These are phyloP conservation scores for Rutstroemia sp. DNA, from an alignment of 2,329 filamentous ascomycete genomes.

Conservation along the genomic window DNA sequence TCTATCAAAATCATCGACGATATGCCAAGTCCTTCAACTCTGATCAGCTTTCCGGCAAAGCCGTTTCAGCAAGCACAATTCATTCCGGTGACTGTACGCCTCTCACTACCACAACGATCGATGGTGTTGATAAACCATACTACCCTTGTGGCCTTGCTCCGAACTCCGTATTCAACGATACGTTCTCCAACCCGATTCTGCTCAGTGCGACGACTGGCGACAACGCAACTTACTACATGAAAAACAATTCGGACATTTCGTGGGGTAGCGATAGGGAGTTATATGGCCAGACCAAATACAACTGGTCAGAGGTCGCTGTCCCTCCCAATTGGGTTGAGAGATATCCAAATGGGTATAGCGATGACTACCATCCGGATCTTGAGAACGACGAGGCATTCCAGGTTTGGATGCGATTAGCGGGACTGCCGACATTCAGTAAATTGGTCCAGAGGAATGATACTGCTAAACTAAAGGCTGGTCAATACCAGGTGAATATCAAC, in stretches of 20 bases:
- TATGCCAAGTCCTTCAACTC: constrained; percentile 88
- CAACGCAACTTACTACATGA: constrained; percentile 62
- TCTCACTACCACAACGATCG: constrained; percentile 45
- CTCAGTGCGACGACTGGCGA: constrained; percentile 42
- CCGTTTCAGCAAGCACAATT: constrained; percentile 53
- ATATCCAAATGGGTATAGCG: constrained; percentile 65
- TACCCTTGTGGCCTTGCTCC: constrained; percentile 95
- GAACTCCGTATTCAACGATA: constrained; percentile 96
- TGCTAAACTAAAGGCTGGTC: constrained; percentile 57
- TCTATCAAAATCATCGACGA: constrained; percentile 97
- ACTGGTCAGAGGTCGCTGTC: constrained; percentile 58
- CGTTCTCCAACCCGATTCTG: constrained; percentile 59
- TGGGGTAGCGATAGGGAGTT: constrained; percentile 79
- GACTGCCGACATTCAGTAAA: constrained; percentile 91
- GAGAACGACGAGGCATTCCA: constrained; percentile 78
- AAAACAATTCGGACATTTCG: constrained; percentile 63
- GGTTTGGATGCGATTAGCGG: constrained; percentile 98
- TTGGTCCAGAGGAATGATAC: constrained; percentile 77
- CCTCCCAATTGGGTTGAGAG: constrained; percentile 77
- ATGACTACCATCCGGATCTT: constrained; percentile 57
- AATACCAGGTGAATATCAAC: constrained; percentile 69
- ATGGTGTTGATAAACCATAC: constrained; percentile 57
- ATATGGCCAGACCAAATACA: constrained; percentile 66
- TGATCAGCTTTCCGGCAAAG: constrained; percentile 71
- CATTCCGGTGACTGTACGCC: constrained; percentile 67